These are phyloP conservation scores for Claviceps digitariae DNA, from an alignment of 2,329 filamentous ascomycete genomes.

Conservation along the genomic window DNA sequence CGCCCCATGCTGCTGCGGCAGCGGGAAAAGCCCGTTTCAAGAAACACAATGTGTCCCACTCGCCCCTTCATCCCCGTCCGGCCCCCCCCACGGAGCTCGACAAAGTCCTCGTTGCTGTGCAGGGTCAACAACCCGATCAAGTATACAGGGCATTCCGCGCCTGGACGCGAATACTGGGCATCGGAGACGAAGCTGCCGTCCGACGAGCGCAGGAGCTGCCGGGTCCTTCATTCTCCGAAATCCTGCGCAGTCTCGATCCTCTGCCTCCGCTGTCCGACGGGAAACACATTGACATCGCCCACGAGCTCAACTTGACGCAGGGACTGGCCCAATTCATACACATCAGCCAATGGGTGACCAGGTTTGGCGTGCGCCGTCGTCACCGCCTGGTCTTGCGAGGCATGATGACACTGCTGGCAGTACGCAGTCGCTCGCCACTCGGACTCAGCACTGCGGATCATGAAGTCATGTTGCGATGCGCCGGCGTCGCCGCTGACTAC, in stretches of 20 bases:
- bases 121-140: slow-evolving; percentile 12
- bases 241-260: slow-evolving; percentile 50
- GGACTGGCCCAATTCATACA: slow-evolving; percentile 28
- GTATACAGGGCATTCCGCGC: slow-evolving; percentile 14
- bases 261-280: slow-evolving; percentile 31
- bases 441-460: slow-evolving; percentile 28
- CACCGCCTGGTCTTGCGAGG: slow-evolving; percentile 24
- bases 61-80: slow-evolving; percentile 3
- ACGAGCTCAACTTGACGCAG: slow-evolving; percentile 24
- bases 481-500: slow-evolving; percentile 30
- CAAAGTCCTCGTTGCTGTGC: slow-evolving; percentile 19
- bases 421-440: slow-evolving; percentile 16
- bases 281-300: slow-evolving; percentile 32
- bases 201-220: slow-evolving; percentile 29
- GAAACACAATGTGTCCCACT: slow-evolving; percentile 4
- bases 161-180: slow-evolving; percentile 15
- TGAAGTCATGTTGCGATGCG: slow-evolving; percentile 30
- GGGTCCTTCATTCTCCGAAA: slow-evolving; percentile 44
- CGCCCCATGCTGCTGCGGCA: slow-evolving; percentile 9
- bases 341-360: slow-evolving; percentile 24
- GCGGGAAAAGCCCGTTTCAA: slow-evolving; percentile 4
- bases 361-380: slow-evolving; percentile 30
- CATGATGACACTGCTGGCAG: slow-evolving; percentile 20
- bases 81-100: slow-evolving; percentile 11
- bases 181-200: slow-evolving; percentile 13